phyloP scores from a whole-genome alignment of 257 asterid species.

The Cynanchum wilfordii region DNA sequence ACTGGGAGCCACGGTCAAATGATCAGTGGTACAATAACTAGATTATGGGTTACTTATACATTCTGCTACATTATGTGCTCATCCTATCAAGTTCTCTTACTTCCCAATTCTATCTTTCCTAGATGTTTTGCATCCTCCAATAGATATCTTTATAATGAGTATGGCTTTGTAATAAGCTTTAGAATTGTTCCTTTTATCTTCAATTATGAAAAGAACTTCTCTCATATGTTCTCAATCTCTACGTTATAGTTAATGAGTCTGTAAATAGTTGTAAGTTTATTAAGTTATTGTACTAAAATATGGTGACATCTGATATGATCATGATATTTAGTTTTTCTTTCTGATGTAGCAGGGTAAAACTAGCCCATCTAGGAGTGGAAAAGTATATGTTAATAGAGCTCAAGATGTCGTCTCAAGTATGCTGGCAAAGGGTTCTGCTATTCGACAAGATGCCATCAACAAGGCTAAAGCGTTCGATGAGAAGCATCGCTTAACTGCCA shows the following conservation, averaged over 20 bases:
- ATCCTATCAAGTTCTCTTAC: background rate
- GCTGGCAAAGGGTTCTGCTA: slow-evolving; percentile 90
- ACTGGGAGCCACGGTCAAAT: background rate
- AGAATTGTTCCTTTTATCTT: background rate
- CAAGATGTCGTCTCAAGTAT: slow-evolving; percentile 85
- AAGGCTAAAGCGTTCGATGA: slow-evolving; percentile 97
- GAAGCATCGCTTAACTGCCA: slow-evolving; percentile 77
- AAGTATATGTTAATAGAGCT: slow-evolving; percentile 71
- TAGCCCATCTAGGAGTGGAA: slow-evolving; percentile 42
- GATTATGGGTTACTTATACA: background rate
- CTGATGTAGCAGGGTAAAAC: slow-evolving; percentile 44
- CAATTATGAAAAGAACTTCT: background rate
- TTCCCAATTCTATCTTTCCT: background rate
- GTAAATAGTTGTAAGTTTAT: background rate
- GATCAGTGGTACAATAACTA: background rate
- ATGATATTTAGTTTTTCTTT: slow-evolving; percentile 11
- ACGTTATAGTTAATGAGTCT: background rate
- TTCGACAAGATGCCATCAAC: slow-evolving; percentile 84
- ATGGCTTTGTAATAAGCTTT: background rate
- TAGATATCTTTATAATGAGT: background rate
- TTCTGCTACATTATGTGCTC: background rate
- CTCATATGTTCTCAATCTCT: background rate
- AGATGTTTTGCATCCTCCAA: background rate
- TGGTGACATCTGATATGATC: slow-evolving; percentile 12
- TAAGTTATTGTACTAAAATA: slow-evolving; percentile 1